phyloP scores from a whole-genome alignment of 2,329 filamentous ascomycete genomes.

The Xylaria hypoxylon region DNA sequence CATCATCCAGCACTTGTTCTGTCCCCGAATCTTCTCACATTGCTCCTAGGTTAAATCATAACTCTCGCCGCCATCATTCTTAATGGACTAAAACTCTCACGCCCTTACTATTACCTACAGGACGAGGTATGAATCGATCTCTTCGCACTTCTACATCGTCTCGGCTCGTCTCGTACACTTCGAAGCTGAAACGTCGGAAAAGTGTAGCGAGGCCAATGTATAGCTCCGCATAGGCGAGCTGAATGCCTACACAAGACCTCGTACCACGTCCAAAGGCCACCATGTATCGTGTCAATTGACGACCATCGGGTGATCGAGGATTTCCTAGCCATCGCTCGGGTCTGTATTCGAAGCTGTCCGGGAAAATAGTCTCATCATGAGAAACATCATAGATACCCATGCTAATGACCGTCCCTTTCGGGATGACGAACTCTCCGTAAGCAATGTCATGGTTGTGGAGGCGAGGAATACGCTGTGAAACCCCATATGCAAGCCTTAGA shows the following conservation, averaged over 20 bases:
- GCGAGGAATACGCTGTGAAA: conserved; percentile 1
- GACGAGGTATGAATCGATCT: conserved; percentile 9
- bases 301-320: conserved; percentile 12
- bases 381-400: conserved; percentile 10
- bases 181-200: conserved; percentile 13
- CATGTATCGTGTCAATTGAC: conserved; percentile 7
- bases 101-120: not conserved
- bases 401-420: not conserved
- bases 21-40: no score
- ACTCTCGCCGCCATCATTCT: no score
- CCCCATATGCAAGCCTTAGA: conserved; percentile 12
- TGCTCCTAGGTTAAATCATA: no score
- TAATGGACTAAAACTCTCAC: conserved; percentile 2
- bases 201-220: conserved; percentile 14
- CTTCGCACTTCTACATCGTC: conserved; percentile 4
- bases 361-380: conserved; percentile 12
- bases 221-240: conserved; percentile 20
- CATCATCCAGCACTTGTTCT: no score
- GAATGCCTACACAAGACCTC: conserved; percentile 15
- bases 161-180: conserved; percentile 11
- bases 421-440: conserved; percentile 10
- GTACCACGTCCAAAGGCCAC: conserved; percentile 21
- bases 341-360: conserved; percentile 10
- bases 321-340: conserved; percentile 20
- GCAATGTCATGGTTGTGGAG: not conserved